Conservation (phyloP, 192 early-diverging fungal species). For the Glomus cerebriforme region DNA sequence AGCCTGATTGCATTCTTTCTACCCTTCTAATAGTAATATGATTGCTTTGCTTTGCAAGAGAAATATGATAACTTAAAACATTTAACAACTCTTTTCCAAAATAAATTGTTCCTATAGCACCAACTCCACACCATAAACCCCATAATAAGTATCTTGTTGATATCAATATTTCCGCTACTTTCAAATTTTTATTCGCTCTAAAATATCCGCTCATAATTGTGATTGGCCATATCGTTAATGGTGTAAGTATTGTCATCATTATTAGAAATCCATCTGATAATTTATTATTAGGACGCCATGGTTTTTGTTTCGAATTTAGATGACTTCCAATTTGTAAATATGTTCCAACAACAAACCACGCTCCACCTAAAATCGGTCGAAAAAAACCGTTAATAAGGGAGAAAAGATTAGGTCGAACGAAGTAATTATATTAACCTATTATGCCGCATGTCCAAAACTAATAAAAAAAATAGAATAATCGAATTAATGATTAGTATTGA, state of each 20-base stretch:
- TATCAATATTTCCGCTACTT: not conserved
- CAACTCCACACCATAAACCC: not conserved
- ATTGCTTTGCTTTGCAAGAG: not conserved
- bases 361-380: not conserved
- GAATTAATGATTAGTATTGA: not conserved
- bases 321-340: slow-evolving; percentile 18
- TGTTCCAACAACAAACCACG: slow-evolving; percentile 12
- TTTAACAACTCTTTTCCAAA: slow-evolving; percentile 1
- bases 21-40: not conserved
- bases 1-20: not conserved
- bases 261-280: slow-evolving; percentile 11
- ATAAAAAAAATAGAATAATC: not conserved
- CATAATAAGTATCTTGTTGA: not conserved
- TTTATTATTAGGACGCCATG: slow-evolving; percentile 2
- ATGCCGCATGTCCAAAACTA: not conserved
- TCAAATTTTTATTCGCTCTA: not conserved
- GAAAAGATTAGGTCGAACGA: too few relatives aligned
- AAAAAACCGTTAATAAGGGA: not conserved
- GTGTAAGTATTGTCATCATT: not conserved
- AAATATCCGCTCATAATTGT: not conserved
- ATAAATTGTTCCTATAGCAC: not conserved
- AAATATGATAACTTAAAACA: slow-evolving; percentile 2
- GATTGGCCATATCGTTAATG: not conserved
- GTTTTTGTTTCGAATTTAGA: not conserved
- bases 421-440: not conserved